Percentiles rank a stretch among this genome's conserved stretches.
Conservation (phyloP, 2,329 filamentous ascomycete genomes). For the Bimuria novae-zelandiae region DNA sequence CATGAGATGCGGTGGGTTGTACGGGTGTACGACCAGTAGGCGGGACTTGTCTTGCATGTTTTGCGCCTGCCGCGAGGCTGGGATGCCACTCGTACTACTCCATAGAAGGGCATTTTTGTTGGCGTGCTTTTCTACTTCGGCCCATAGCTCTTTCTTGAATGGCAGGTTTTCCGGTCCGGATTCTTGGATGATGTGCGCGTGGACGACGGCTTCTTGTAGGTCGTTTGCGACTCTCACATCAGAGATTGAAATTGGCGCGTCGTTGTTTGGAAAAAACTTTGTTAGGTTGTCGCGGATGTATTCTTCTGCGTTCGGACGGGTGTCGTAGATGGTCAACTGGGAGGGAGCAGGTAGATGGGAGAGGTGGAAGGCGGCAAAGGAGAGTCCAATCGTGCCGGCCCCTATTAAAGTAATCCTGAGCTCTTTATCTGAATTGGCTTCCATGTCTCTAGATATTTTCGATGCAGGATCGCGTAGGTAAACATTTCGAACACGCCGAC, state of each 20-base stretch:
- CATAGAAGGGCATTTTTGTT: constrained; percentile 56
- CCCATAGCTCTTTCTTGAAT: constrained; percentile 60
- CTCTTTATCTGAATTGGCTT: constrained; percentile 13
- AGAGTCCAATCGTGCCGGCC: constrained; percentile 59
- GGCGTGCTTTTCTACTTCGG: constrained; percentile 54
- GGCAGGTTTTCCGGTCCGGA: constrained; percentile 60
- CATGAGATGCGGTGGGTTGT: constrained; percentile 67
- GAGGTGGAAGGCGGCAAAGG: constrained; percentile 60
- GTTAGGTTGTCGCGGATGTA: constrained; percentile 53
- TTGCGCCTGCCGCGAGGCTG: constrained; percentile 55
- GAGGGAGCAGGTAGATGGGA: constrained; percentile 46
- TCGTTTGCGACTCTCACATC: constrained; percentile 42
- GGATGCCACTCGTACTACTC: constrained; percentile 63
- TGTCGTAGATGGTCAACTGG: constrained; percentile 57
- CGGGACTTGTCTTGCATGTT: constrained; percentile 51
- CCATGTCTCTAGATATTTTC: not conserved
- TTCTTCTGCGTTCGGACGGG: constrained; percentile 51
- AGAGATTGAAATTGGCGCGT: constrained; percentile 21
- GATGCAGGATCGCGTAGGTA: not conserved
- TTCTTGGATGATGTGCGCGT: constrained; percentile 62
- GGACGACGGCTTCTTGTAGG: constrained; percentile 50
- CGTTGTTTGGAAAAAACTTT: constrained; percentile 43
- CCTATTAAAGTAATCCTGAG: constrained; percentile 50
- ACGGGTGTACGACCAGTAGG: constrained; percentile 63
- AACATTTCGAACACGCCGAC: not conserved